Evolutionary conservation across 1,284 basidiomycete species (phyloP).

Genomic region (Leccinum ponderosum): DNA sequence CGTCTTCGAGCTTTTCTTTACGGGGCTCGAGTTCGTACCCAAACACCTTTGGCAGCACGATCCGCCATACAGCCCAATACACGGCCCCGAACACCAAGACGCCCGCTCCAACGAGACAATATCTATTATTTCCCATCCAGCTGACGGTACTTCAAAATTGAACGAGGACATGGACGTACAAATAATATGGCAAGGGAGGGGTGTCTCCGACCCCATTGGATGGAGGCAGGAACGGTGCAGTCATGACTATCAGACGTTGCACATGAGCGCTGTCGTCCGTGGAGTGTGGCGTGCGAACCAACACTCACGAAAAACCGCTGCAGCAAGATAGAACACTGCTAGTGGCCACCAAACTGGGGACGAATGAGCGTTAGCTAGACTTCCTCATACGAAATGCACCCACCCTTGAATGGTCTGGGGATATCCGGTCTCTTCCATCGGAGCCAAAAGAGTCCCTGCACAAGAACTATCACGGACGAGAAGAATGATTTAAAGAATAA

Average conservation of each 20-base stretch:
- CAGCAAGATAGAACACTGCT: conserved; percentile 55
- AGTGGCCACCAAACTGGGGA: conserved; percentile 55
- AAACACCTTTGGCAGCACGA: conserved; percentile 49
- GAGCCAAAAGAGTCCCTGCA: conserved; percentile 57
- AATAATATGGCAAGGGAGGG: conserved; percentile 58
- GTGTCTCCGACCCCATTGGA: conserved; percentile 56
- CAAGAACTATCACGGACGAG: neutral
- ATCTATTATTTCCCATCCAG: conserved; percentile 33
- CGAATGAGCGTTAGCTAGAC: neutral
- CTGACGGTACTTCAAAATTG: neutral
- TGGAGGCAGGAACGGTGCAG: conserved; percentile 58
- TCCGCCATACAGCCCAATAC: conserved; percentile 59
- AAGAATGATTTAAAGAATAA: neutral
- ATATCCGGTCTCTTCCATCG: conserved; percentile 50
- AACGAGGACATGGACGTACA: conserved; percentile 36
- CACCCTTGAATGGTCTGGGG: conserved; percentile 57
- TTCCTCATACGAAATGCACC: neutral
- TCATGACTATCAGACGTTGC: conserved; percentile 39
- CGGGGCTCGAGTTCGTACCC: conserved; percentile 48
- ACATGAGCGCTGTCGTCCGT: neutral
- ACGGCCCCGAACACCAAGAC: conserved; percentile 46
- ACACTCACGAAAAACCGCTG: conserved; percentile 49
- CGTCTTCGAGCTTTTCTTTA: conserved; percentile 52
- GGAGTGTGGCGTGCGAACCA: neutral
- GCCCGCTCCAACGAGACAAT: conserved; percentile 56